Percentiles rank a stretch among this genome's conserved stretches.
These are phyloP conservation scores for Eucalyptus polybractea DNA, from an alignment of 345 rosid genomes.

Conservation along the genomic window DNA sequence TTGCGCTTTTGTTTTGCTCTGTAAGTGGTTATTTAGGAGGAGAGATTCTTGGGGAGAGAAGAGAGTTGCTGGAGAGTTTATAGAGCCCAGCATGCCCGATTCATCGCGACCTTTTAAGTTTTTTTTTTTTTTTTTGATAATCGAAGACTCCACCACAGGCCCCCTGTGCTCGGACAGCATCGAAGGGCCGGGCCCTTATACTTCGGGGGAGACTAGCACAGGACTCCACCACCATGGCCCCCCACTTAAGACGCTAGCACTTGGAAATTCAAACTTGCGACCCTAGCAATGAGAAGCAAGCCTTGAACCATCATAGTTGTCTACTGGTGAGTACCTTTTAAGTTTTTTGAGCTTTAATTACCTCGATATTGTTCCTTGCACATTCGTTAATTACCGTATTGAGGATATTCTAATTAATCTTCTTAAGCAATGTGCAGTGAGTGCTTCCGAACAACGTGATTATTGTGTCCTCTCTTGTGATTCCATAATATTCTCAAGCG, in stretches of 20 bases:
- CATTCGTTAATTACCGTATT: rapidly evolving
- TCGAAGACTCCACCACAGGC: rapidly evolving
- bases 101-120: too few relatives aligned
- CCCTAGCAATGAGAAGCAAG: rapidly evolving
- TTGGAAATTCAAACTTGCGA: rapidly evolving
- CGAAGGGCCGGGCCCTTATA: rapidly evolving
- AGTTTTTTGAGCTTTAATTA: background rate
- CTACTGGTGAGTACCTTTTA: background rate
- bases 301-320: rapidly evolving
- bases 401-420: background rate
- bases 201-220: rapidly evolving
- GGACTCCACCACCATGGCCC: rapidly evolving
- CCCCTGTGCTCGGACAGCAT: rapidly evolving
- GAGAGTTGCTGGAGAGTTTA: too few relatives aligned
- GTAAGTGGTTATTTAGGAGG: background rate
- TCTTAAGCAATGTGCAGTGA: rapidly evolving
- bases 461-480: background rate
- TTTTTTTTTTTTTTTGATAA: rapidly evolving
- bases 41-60: background rate
- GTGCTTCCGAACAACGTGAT: background rate
- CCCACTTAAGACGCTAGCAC: rapidly evolving
- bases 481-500: background rate
- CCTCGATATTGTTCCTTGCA: background rate
- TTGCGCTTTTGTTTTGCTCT: background rate
- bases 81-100: too few relatives aligned